Percentiles rank a stretch among this genome's conserved stretches.
Conservation (phyloP, 2,329 filamentous ascomycete species). For the Neopestalotiopsis clavispora region DNA sequence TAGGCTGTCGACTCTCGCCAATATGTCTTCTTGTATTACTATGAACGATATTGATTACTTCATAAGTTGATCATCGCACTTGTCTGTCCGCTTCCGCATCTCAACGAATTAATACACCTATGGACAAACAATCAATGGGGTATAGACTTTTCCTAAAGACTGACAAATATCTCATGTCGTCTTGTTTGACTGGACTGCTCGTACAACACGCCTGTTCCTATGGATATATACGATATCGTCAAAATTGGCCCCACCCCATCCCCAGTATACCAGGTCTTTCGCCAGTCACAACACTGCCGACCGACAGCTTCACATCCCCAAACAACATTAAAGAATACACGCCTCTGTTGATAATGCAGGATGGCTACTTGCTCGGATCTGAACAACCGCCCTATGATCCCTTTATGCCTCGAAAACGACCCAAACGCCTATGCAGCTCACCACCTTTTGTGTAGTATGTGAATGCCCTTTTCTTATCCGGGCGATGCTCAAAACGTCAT, state of each 20-base stretch:
- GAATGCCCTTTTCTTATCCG: background rate
- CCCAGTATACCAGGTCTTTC: background rate
- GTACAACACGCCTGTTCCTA: background rate
- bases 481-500: background rate
- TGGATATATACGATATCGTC: background rate
- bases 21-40: no score
- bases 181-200: background rate
- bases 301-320: background rate
- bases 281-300: background rate
- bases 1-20: no score
- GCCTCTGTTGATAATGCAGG: background rate
- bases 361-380: background rate
- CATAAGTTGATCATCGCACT: no score
- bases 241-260: background rate
- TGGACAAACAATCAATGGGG: background rate
- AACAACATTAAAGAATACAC: background rate
- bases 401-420: background rate
- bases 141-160: background rate
- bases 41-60: no score
- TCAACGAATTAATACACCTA: background rate
- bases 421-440: background rate
- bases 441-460: background rate
- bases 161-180: background rate
- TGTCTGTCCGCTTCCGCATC: background rate
- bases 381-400: background rate